Base-by-base conservation (phyloP, 1,139 yeast species). In the Suhomyces taliae region DNA sequence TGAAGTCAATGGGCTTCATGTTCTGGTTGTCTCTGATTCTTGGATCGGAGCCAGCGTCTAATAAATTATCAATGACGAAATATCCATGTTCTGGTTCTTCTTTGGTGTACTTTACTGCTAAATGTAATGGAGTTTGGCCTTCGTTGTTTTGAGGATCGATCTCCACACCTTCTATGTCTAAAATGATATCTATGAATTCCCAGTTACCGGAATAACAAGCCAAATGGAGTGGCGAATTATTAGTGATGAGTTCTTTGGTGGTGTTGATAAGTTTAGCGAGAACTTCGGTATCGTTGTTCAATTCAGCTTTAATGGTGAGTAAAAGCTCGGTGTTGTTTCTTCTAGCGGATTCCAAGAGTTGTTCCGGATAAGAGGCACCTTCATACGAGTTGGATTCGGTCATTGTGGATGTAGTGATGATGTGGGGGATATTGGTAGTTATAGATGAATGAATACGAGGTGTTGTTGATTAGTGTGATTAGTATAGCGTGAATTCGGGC, bases 41-140 rank as follows among this genome's bases (percentile, higher is more conserved):
- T n/a, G 96, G 90, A 66, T 91, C 95, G 1, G 96, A 85, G 2
- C 98, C 99, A 34, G 96, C 97, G 59, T 91, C 97, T 50, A 93
- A 74, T 53, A 93, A 75, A 63, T 87, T 87, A 59, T 90, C 96
- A 8, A 84, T 76, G 40, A 93, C 76, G 58, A 86, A 90, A 37
- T 79, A 72, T 1, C 97, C 97, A 65, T 87, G 93, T 51, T 88
- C 97, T 0, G 93, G 87, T 61, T 93, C 97, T 12, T 81, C 82
- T 40, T 72, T 72, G 26, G 91, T 76, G 61, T 87, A 90, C 55
- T 81, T 80, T 10, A 86, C 96, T 3, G 96, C 95, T 54, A 80
- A 71, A 67, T 93, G 98, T 56, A 93, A 76, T 9, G 99, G 98
- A 1, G 98, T 90, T 54, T 89, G 91, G 34, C 90, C 90, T 43